Base-by-base conservation (phyloP, 805 yeast species). In the Saccharomycopsis sp. region DNA sequence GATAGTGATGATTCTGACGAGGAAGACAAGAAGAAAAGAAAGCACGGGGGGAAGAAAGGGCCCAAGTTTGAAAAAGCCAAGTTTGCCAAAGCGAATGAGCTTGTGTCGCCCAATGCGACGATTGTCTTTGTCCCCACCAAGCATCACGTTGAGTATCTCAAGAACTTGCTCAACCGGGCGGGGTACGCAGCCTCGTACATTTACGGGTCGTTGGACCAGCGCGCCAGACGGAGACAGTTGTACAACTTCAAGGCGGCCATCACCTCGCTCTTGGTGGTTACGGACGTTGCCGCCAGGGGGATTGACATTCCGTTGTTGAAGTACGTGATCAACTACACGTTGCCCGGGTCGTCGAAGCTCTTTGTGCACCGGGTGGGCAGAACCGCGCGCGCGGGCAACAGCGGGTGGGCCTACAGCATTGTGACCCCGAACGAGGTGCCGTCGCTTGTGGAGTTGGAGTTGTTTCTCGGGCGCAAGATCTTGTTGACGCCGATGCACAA, bases 261-360 rank as follows among this genome's bases (percentile, higher is more conserved):
- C 34, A 77, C 96, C 4, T 76, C 83, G 22, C 59, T 92, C n/a
- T 61, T 92, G 58, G 96, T 92, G 7, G 99, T 92, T 41, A 92
- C 98, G 1, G 98, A 92, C 67, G 97, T 85, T 49, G 95, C 95
- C 19, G 98, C 98, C 2, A 80, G 98, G 68, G 98, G 98, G 77
- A 87, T 92, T 48, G 99, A 94, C 75, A 85, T 92, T 50, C 98
- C 98, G 0, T 78, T 92, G 42, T 71, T 92, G 56, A 95, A 97
- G 5, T 88, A 94, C 56, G 99, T 92, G 39, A 72, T 92, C 51
- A 92, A 92, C 59, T 92, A 74, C 60, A 77, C 95, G 1, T 68
- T 92, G 46, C 97, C 97, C 8, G 81, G 86, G 1, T 80, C 94
- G 1, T 86, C 96, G 3, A 92, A 94, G 61, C 82, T 89, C 45